These are phyloP conservation scores for Agroathelia rolfsii DNA, from an alignment of 1,284 basidiomycete species.

Conservation along the genomic window DNA sequence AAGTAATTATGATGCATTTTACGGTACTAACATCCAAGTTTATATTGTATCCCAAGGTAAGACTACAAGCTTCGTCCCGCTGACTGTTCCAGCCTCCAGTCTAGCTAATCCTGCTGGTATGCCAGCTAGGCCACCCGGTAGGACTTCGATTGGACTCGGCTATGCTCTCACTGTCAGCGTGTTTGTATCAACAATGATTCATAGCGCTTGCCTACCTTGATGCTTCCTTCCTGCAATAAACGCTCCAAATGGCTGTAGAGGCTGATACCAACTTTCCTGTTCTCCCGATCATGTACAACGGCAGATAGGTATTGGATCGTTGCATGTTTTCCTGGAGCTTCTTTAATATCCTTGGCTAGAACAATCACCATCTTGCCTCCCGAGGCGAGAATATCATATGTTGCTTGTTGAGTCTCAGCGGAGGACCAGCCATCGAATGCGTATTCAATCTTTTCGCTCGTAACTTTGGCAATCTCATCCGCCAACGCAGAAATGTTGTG, in stretches of 20 bases:
- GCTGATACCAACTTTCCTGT: conserved; percentile 3
- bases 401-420: neutral
- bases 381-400: neutral
- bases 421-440: neutral
- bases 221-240: conserved; percentile 13
- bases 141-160: neutral
- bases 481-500: conserved; percentile 14
- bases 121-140: conserved; percentile 3
- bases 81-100: conserved; percentile 2
- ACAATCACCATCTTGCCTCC: neutral
- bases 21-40: too few relatives aligned
- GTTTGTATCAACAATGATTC: neutral
- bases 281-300: too few relatives aligned
- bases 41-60: too few relatives aligned
- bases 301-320: too few relatives aligned
- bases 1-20: too few relatives aligned
- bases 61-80: conserved; percentile 6
- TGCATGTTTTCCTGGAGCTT: conserved; percentile 1
- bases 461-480: conserved; percentile 7
- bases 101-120: neutral
- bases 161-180: neutral
- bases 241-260: conserved; percentile 10
- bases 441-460: conserved; percentile 1
- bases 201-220: conserved; percentile 12
- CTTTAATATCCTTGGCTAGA: neutral